phyloP scores from a whole-genome alignment of 257 asterid species.

The Catharanthus roseus region DNA sequence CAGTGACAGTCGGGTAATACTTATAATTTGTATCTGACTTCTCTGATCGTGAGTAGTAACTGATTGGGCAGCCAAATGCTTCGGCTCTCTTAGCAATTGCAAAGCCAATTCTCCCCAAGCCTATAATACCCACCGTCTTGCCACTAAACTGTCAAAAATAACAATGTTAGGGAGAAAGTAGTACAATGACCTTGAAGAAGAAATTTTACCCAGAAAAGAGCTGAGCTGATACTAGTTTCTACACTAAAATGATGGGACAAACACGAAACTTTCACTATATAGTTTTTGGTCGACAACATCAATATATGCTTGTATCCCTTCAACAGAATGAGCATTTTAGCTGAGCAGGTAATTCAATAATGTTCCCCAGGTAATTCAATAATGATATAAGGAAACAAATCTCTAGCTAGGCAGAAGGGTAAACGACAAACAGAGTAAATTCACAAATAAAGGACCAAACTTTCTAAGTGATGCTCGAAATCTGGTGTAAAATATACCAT shows the following conservation, averaged over 20 bases:
- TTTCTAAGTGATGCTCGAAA: not conserved
- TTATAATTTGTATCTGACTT: constrained; percentile 42
- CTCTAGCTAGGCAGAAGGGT: not conserved
- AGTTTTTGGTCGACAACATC: not conserved
- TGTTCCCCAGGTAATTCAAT: too few relatives aligned
- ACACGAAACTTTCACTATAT: not conserved
- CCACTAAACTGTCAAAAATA: constrained; percentile 60
- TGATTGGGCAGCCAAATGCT: constrained; percentile 65
- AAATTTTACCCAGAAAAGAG: not conserved
- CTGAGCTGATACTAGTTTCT: not conserved
- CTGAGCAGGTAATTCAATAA: not conserved
- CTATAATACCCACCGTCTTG: constrained; percentile 65
- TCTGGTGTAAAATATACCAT: not conserved
- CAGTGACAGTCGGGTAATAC: constrained; percentile 39
- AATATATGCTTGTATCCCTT: not conserved
- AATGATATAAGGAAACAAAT: not conserved
- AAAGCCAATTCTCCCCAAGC: constrained; percentile 80
- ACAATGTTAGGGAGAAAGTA: constrained; percentile 2
- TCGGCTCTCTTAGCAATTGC: constrained; percentile 75
- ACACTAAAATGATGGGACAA: not conserved
- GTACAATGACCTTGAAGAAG: not conserved
- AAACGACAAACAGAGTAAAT: not conserved
- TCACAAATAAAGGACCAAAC: not conserved
- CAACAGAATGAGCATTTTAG: not conserved
- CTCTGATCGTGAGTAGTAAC: constrained; percentile 62